Conservation (phyloP, 257 asterid genomes). For the Petunia secreta region DNA sequence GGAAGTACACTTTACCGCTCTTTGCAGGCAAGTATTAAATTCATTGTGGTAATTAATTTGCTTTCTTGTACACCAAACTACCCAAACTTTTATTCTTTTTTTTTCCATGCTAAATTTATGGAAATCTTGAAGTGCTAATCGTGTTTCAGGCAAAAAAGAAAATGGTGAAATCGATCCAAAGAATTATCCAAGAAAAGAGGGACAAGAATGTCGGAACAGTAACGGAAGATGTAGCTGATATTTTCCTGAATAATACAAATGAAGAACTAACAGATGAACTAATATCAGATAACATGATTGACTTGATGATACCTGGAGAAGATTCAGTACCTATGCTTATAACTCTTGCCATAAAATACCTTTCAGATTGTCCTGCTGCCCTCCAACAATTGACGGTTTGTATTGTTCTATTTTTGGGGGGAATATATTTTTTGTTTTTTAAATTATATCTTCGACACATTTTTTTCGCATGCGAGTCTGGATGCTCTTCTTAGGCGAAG, state of each 20-base stretch:
- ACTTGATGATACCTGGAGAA: slow-evolving; percentile 94
- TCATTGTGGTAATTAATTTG: background rate
- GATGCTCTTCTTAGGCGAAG: too few species aligned
- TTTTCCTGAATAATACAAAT: slow-evolving; percentile 55
- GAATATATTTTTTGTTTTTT: too few species aligned
- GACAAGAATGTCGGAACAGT: background rate
- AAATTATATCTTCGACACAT: too few species aligned
- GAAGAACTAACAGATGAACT: slow-evolving; percentile 64
- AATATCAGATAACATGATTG: slow-evolving; percentile 81
- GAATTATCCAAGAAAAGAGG: slow-evolving; percentile 61
- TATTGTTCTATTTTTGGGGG: too few species aligned
- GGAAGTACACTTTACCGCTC: slow-evolving; percentile 84
- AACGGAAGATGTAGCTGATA: slow-evolving; percentile 71
- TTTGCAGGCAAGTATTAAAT: slow-evolving; percentile 59
- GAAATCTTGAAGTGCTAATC: too few species aligned
- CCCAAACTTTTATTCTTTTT: too few species aligned
- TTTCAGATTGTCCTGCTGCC: slow-evolving; percentile 76
- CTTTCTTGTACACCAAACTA: background rate
- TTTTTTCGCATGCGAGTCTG: too few species aligned
- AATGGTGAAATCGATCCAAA: slow-evolving; percentile 68
- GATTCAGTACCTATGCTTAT: slow-evolving; percentile 92
- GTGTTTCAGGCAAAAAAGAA: slow-evolving; percentile 64
- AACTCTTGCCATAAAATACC: slow-evolving; percentile 81
- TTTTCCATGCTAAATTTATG: too few species aligned
- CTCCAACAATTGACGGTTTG: slow-evolving; percentile 69